A percentile compares a stretch with the other conserved stretches of the same genome.
These are phyloP conservation scores for Botrytis cinerea DNA, from an alignment of 2,329 filamentous ascomycete species.

Conservation along the genomic window DNA sequence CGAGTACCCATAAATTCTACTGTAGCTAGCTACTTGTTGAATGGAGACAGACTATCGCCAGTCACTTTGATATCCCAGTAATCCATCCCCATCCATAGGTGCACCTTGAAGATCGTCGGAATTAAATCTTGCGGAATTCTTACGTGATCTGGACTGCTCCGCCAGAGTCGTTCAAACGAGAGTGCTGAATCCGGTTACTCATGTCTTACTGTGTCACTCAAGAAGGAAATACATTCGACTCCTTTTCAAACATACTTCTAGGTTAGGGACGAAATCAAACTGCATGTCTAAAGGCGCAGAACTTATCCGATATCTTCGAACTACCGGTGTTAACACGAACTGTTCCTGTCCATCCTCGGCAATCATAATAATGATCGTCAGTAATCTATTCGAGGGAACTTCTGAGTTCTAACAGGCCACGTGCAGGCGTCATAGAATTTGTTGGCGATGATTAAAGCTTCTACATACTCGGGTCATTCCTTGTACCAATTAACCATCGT, in stretches of 20 bases:
- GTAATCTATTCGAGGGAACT: not conserved
- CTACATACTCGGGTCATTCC: slow-evolving; percentile 1
- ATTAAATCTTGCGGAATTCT: not conserved
- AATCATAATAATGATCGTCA: not conserved
- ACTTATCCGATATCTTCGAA: not conserved
- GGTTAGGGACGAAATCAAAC: not conserved
- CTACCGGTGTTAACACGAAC: not conserved
- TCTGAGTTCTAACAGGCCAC: not conserved
- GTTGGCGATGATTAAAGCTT: not conserved
- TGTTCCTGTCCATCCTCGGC: not conserved
- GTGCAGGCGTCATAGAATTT: not conserved
- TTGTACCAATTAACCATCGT: not conserved
- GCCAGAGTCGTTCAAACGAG: not conserved
- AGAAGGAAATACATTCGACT: not conserved
- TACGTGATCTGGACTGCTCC: slow-evolving; percentile 11
- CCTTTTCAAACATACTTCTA: not conserved
- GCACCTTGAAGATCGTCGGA: not conserved
- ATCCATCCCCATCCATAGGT: not conserved
- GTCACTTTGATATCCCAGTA: not conserved
- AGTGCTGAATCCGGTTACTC: not conserved
- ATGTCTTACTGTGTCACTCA: not conserved
- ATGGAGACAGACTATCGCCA: not conserved
- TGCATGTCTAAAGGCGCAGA: not conserved
- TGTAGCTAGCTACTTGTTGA: not conserved
- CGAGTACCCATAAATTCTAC: not conserved